These are phyloP conservation scores for Saposhnikovia divaricata DNA, from an alignment of 129 eudicot genomes.

Conservation along the genomic window DNA sequence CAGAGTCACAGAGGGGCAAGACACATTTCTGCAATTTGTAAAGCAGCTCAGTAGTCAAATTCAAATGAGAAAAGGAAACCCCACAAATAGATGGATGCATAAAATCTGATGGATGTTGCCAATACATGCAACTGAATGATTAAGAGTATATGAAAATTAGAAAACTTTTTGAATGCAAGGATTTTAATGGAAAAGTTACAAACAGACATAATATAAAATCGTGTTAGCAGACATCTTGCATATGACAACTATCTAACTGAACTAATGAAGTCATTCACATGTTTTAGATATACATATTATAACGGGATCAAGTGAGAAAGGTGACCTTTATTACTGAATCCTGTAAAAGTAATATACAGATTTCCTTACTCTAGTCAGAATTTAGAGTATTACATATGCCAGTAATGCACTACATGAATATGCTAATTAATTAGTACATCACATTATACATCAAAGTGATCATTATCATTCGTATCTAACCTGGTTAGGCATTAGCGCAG, in stretches of 20 bases:
- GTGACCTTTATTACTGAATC: background rate
- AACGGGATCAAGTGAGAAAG: background rate
- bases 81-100: slow-evolving; percentile 26
- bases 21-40: background rate
- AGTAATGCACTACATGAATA: background rate
- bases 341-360: background rate
- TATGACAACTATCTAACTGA: background rate
- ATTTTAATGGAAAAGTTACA: slow-evolving; percentile 7
- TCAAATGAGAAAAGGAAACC: slow-evolving; percentile 9
- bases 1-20: background rate
- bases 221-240: slow-evolving; percentile 4
- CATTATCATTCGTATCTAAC: background rate
- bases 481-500: background rate
- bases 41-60: background rate
- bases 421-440: background rate
- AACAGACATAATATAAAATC: slow-evolving; percentile 5
- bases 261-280: background rate
- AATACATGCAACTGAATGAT: slow-evolving; percentile 26
- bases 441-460: background rate
- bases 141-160: background rate
- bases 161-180: too few species aligned
- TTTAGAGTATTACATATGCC: background rate
- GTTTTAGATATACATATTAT: background rate
- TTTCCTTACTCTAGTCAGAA: background rate
- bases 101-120: slow-evolving; percentile 28